phyloP scores from a whole-genome alignment of 306 rosid species.

The Bauhinia variegata region DNA sequence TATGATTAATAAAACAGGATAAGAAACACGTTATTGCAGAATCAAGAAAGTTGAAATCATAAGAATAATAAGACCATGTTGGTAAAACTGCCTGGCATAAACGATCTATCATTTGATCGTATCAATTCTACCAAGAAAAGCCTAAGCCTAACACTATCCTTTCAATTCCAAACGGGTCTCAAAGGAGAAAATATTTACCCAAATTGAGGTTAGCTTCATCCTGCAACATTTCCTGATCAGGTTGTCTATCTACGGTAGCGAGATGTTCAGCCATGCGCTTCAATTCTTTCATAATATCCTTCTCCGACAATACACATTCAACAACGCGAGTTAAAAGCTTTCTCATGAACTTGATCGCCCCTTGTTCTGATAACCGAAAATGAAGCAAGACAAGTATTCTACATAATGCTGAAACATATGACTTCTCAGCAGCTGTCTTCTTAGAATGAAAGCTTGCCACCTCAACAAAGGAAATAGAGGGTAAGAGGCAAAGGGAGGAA shows the following conservation, averaged over 20 bases:
- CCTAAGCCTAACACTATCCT: neutral
- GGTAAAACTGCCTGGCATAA: too few species aligned
- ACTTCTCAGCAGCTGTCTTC: slow-evolving; percentile 82
- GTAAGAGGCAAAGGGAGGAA: slow-evolving; percentile 24
- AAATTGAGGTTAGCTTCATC: slow-evolving; percentile 52
- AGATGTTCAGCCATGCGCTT: slow-evolving; percentile 70
- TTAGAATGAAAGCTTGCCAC: slow-evolving; percentile 67
- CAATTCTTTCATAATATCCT: slow-evolving; percentile 53
- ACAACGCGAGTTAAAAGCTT: slow-evolving; percentile 49
- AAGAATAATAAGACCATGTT: too few species aligned
- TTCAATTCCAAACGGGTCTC: neutral
- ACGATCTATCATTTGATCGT: neutral
- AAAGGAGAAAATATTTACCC: slow-evolving; percentile 40
- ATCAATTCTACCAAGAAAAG: neutral
- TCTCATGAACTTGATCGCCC: slow-evolving; percentile 69
- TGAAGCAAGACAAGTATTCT: slow-evolving; percentile 68
- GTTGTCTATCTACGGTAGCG: slow-evolving; percentile 50
- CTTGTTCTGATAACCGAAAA: slow-evolving; percentile 77
- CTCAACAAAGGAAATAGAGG: slow-evolving; percentile 47
- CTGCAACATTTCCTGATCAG: slow-evolving; percentile 57
- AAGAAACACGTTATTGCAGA: too few species aligned
- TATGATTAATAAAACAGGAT: too few species aligned
- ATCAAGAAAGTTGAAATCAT: too few species aligned
- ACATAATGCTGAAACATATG: slow-evolving; percentile 75
- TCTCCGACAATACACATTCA: slow-evolving; percentile 49